These are phyloP conservation scores for Nematodospora valgi DNA, from an alignment of 805 yeast species.

Conservation along the genomic window DNA sequence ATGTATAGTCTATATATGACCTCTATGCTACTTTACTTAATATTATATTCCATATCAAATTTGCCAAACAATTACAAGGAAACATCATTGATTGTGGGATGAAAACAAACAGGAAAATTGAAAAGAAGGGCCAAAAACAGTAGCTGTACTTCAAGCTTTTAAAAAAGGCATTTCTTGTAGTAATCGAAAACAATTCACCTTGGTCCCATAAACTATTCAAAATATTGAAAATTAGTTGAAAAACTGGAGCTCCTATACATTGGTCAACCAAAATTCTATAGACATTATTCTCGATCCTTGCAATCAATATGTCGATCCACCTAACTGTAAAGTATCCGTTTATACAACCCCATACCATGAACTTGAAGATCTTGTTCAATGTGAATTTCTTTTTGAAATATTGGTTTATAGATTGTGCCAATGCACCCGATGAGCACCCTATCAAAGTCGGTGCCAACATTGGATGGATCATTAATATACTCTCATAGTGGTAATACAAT, in stretches of 20 bases:
- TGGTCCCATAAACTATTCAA: conserved; percentile 57
- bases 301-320: conserved; percentile 51
- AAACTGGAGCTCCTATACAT: conserved; percentile 49
- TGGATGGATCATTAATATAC: conserved; percentile 17
- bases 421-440: conserved; percentile 38
- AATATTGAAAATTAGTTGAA: conserved; percentile 49
- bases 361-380: conserved; percentile 37
- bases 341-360: conserved; percentile 56
- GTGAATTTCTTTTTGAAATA: conserved; percentile 28
- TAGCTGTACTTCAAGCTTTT: conserved; percentile 51
- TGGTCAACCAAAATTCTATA: conserved; percentile 52
- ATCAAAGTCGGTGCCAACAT: conserved; percentile 36
- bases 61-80: conserved; percentile 56
- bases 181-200: conserved; percentile 28
- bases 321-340: conserved; percentile 53
- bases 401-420: conserved; percentile 42
- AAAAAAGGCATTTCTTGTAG: conserved; percentile 37
- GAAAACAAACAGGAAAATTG: conserved; percentile 46
- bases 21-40: conserved; percentile 31
- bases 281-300: conserved; percentile 29
- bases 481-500: conserved; percentile 29
- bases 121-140: conserved; percentile 58
- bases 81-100: conserved; percentile 50
- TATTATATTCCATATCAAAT: conserved; percentile 53
- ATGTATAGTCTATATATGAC: neutral